phyloP scores from a whole-genome alignment of 345 rosid species.

The Rhodamnia rubescens region DNA sequence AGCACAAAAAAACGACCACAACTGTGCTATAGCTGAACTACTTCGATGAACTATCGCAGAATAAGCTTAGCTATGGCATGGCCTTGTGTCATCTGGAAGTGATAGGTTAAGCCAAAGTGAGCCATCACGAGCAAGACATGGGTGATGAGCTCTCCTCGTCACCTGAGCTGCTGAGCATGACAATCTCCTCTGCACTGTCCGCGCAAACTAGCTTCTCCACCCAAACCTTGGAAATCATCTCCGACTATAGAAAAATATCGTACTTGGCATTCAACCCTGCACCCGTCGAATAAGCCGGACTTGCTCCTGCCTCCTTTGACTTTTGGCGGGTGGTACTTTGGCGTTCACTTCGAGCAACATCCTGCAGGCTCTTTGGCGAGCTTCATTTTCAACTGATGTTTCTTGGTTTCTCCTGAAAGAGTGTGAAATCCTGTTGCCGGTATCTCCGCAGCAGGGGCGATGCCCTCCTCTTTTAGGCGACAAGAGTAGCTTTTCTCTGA shows the following conservation, averaged over 20 bases:
- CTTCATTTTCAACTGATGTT: background rate
- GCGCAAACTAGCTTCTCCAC: conserved; percentile 6
- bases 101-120: conserved; percentile 51
- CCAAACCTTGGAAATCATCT: conserved; percentile 12
- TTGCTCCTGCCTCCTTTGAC: conserved; percentile 19
- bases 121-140: conserved; percentile 46
- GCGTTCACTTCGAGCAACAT: conserved; percentile 7
- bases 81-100: conserved; percentile 27
- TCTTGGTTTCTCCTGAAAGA: background rate
- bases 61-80: conserved; percentile 30
- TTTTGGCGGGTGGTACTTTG: background rate
- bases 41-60: background rate
- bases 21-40: background rate
- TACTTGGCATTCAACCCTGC: background rate
- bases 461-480: background rate
- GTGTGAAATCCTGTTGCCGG: background rate
- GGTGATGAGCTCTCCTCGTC: conserved; percentile 46
- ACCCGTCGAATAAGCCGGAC: conserved; percentile 14
- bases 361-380: background rate
- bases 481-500: background rate
- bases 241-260: background rate
- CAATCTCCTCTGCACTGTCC: conserved; percentile 8
- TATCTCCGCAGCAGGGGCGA: background rate
- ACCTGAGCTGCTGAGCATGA: conserved; percentile 35
- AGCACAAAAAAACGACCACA: background rate